phyloP scores from a whole-genome alignment of 2,329 filamentous ascomycete genomes.

The Botrytis fabae region DNA sequence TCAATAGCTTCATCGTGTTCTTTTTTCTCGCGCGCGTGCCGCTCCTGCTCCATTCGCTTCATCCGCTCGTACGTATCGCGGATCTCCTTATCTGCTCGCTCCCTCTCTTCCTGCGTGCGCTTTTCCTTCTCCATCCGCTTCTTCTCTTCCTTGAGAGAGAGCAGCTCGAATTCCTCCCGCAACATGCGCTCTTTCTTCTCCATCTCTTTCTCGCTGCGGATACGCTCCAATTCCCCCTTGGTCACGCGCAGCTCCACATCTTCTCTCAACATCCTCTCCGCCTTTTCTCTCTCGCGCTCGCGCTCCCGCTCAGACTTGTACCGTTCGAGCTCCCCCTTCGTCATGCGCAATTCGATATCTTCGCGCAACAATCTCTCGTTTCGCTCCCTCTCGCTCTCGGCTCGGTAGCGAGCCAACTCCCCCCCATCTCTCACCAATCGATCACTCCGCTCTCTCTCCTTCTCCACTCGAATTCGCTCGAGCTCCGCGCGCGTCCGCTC shows the following conservation, averaged over 20 bases:
- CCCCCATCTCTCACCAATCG: slow-evolving; percentile 47
- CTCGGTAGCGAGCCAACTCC: slow-evolving; percentile 7
- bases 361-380: slow-evolving; percentile 8
- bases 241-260: too few species aligned
- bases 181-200: slow-evolving; percentile 5
- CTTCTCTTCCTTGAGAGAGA: slow-evolving; percentile 18
- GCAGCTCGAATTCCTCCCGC: slow-evolving; percentile 15
- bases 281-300: too few species aligned
- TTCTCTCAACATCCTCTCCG: too few species aligned
- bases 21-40: slow-evolving; percentile 50
- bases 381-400: slow-evolving; percentile 1
- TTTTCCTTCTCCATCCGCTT: slow-evolving; percentile 20
- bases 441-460: slow-evolving; percentile 43
- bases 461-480: slow-evolving; percentile 48
- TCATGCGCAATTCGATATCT: not conserved
- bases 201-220: slow-evolving; percentile 5
- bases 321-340: not conserved
- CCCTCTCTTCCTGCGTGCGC: slow-evolving; percentile 41
- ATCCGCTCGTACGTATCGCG: slow-evolving; percentile 44
- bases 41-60: slow-evolving; percentile 41
- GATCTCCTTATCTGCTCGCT: slow-evolving; percentile 37
- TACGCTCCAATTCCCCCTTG: not conserved
- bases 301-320: too few species aligned
- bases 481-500: slow-evolving; percentile 50
- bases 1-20: slow-evolving; percentile 53